Base-by-base conservation (phyloP, 192 early-diverging fungal species). In the Obelidium mucronatum region DNA sequence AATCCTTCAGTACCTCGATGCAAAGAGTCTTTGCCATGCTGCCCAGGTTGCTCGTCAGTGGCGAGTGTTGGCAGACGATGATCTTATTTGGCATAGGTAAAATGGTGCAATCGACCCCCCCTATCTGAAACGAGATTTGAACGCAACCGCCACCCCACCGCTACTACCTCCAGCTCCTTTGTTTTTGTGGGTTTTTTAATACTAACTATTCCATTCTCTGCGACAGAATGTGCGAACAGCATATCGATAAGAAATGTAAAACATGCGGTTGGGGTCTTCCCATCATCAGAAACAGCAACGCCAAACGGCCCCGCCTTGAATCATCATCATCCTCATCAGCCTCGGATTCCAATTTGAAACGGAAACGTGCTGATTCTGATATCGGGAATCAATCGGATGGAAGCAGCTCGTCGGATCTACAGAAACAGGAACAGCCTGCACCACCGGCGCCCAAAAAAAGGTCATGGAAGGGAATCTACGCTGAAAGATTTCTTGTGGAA, bases 391-490 rank as follows among this genome's bases (percentile, higher is more conserved):
- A 15, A 19, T 48, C 44, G 8, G 44, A 48, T 48, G 44, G 11
- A 19, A 48, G 44, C 19, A 15, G 11, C 0, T 15, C n/a, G n/a
- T n/a, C n/a, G n/a, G n/a, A n/a, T n/a, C 11, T 48, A 15, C 44
- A 48, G 44, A 6, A 48, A 48, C 8, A 15, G 44, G 44, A 48
- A 15, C 44, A 48, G 8, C 44, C 44, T 48, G 8, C 44, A 48
- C 8, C 8, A 48, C 44, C 44, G 8, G 44, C 33, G 17, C 60
- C 60, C 13, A 75, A 64, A 37, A 78, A 88, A 24, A 90, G 94
- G 4, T 91, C 92, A 1, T 99, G 96, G 96, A 99, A 99, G 83
- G 90, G 91, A 55, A 92, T 99, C 34, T 99, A 96, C 80, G 90
- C 95, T 4, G 96, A 98, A 78, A 92, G 97, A 17, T 84, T 95